Evolutionary conservation across 73 alveolate genomes (phyloP), one percentile per base, ranked within the genome.

Genomic region (Paramecium caudatum): DNA sequence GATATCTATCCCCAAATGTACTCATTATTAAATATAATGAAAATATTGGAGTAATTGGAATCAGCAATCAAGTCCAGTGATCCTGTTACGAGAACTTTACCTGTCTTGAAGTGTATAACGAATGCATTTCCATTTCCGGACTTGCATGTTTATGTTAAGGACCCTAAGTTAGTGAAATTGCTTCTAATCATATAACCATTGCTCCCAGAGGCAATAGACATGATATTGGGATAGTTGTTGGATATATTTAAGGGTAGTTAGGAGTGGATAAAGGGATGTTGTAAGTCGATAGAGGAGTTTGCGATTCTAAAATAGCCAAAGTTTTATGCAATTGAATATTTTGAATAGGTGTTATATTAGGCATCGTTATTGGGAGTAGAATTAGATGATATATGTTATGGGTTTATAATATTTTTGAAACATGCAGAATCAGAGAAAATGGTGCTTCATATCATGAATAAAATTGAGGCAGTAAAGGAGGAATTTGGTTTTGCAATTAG

Each of bases 1-100:
- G 37, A 46, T 82, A 91, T 21, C 39, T 25, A 36, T 84, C 16
- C 12, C 97, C 97, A 61, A 93, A 91, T 0, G 94, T 69, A 68
- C 97, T 93, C 97, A 93, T 93, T 49, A 41, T 41, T 7, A 41
- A 30, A 33, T 61, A 61, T 32, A 16, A 74, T 74, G 88, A 74
- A 74, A 74, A 47, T 74, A 27, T 8, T 74, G 45, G 62, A 74
- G 43, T 19, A 19, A 45, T n/a, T 74, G 19, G 88, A 74, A 45
- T 6, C 25, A 3, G 88, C 88, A 12, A 36, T 74, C 16, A 74
- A 74, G 32, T 74, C 88, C 16, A 36, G 32, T 74, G 88, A 74
- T 45, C 10, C 46, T 4, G 55, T 74, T 16, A 37, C 30, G 12
- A 74, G 43, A 45, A 3, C 32, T 16, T 34, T 74, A 4, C 88